These are phyloP conservation scores for Penicillium verrucosum DNA, from an alignment of 2,329 filamentous ascomycete species.

Conservation along the genomic window DNA sequence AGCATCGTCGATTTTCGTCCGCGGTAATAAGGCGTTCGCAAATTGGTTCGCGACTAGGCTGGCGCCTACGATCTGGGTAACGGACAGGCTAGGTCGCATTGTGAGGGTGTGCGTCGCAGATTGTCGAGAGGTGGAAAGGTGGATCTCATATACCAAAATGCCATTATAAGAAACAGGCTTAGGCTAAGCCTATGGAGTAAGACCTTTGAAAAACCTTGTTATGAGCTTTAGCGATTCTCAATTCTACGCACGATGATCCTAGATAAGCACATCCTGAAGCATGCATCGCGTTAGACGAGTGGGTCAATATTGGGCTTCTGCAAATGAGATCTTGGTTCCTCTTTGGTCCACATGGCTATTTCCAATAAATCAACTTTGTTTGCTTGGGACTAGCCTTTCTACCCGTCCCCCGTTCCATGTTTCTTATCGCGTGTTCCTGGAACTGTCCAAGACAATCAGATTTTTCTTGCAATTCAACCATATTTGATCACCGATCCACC, in stretches of 20 bases:
- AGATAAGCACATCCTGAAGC: slow-evolving; percentile 1
- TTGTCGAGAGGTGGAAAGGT: not conserved
- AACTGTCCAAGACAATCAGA: not conserved
- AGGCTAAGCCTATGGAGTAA: not conserved
- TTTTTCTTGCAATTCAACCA: not conserved
- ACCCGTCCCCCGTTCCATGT: not conserved
- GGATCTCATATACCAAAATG: not conserved
- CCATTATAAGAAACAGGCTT: not conserved
- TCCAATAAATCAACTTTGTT: not conserved
- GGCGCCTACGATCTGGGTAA: not conserved
- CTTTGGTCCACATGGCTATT: not conserved
- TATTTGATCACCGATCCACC: too few species aligned
- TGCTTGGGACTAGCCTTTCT: not conserved
- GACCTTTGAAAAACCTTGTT: not conserved
- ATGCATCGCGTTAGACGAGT: not conserved
- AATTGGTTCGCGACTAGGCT: not conserved
- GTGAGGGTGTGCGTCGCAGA: not conserved
- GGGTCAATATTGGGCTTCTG: not conserved
- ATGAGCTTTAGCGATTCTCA: not conserved
- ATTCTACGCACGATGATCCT: slow-evolving; percentile 3
- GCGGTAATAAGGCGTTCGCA: slow-evolving; percentile 23
- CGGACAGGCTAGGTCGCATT: not conserved
- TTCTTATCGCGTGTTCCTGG: not conserved
- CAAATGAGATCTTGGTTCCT: slow-evolving; percentile 1
- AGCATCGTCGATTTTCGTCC: slow-evolving; percentile 27